Conservation (phyloP, 345 rosid genomes). For the Eucalyptus brandiana region DNA sequence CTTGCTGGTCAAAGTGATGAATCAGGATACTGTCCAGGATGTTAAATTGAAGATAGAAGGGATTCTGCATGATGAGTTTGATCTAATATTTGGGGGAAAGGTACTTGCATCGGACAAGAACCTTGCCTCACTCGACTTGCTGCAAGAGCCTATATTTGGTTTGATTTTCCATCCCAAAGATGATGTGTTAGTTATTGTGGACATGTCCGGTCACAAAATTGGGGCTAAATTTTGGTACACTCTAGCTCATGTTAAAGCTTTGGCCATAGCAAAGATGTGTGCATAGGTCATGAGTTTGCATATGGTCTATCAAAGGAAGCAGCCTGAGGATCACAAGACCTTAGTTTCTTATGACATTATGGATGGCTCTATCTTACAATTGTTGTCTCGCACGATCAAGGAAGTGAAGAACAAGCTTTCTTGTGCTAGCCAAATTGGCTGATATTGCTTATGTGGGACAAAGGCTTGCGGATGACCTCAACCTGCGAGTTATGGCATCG, state of each 20-base stretch:
- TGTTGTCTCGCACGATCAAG: neutral
- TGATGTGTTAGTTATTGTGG: neutral
- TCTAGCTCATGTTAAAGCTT: neutral
- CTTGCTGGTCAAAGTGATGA: neutral
- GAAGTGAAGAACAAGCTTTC: neutral
- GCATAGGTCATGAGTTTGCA: neutral
- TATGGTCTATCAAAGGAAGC: neutral
- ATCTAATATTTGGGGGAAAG: accelerated
- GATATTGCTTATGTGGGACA: too few species aligned
- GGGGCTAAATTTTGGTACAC: neutral
- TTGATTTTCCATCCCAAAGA: neutral
- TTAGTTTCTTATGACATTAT: neutral
- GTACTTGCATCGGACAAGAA: neutral
- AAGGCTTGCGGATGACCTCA: too few species aligned
- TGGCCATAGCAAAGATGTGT: neutral
- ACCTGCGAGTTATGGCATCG: accelerated
- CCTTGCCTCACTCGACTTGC: accelerated
- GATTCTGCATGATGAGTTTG: neutral
- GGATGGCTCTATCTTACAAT: neutral
- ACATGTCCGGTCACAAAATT: neutral
- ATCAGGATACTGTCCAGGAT: neutral
- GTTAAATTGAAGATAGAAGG: neutral
- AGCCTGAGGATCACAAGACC: neutral
- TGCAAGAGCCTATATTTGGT: neutral
- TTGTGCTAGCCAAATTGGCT: neutral